Evolutionary conservation across 257 asterid species (phyloP), one percentile per base, ranked within the genome.

Genomic region (Striga asiatica): DNA sequence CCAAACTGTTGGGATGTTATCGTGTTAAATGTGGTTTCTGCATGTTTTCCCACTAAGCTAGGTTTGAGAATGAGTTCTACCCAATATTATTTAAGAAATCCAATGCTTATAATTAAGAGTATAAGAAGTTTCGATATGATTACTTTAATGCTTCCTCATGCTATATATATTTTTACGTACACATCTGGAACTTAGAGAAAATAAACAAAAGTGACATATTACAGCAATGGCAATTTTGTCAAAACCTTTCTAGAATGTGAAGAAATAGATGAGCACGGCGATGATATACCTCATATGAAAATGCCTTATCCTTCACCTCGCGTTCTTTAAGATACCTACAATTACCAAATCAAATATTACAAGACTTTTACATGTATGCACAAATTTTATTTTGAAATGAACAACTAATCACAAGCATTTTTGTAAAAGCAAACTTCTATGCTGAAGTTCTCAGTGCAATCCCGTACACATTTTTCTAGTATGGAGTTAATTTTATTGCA

Each of bases 261-360:
- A 13, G 8, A 23, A 41, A 47, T 39, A 35, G 20, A 60, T 6
- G 18, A 35, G 58, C 37, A 49, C 17, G 35, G 31, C 19, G 16
- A 14, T 21, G 34, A 53, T 21, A 69, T 82, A 86, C 98, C 98
- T 91, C 98, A 54, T 80, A 91, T 13, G 97, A 56, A 75, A 91
- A 91, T 29, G 84, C 60, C 63, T 66, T 73, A 73, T 91, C 94
- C 76, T 77, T 84, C 29, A 76, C 77, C 4, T 84, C 78, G 1
- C 97, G 95, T 34, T 70, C 76, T 66, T 91, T 89, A 69, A 91
- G 98, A 76, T 87, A 91, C 71, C 97, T 91, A 65, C 72, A 84
- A 64, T 38, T n/a, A 55, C 50, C 38, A 64, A 47, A 57, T 41
- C n/a, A 34, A 25, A 23, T 22, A 64, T 64, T 12, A 56, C 42